Percentiles rank a stretch among this genome's conserved stretches.
phyloP scores from a whole-genome alignment of 495 filamentous ascomycete species.

The Penicillium lividum region DNA sequence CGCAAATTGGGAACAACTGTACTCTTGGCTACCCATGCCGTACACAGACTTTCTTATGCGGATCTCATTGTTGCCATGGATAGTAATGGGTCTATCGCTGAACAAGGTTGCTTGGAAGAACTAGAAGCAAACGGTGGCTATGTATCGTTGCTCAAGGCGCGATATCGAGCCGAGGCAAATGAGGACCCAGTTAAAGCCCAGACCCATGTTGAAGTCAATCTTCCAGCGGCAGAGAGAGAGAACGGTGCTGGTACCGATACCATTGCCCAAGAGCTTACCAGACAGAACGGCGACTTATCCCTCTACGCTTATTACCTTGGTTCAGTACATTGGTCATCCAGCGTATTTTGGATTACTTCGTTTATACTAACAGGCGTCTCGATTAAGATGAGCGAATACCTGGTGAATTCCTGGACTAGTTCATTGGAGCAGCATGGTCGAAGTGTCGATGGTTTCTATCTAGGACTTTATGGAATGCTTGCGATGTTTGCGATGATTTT shows the following conservation, averaged over 20 bases:
- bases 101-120: conserved; percentile 6
- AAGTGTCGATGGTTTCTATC: conserved; percentile 2
- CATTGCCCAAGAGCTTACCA: not conserved
- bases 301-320: conserved; percentile 9
- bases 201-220: not conserved
- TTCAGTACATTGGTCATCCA: conserved; percentile 7
- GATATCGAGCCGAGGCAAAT: not conserved
- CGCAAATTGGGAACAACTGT: conserved; percentile 13
- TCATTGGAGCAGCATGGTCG: not conserved
- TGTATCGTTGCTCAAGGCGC: conserved; percentile 2
- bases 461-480: conserved; percentile 1
- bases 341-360: not conserved
- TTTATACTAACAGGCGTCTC: not conserved
- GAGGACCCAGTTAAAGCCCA: not conserved
- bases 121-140: conserved; percentile 4
- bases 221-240: not conserved
- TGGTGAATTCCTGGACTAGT: conserved; percentile 5
- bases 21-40: conserved; percentile 23
- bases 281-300: conserved; percentile 3
- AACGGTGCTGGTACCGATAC: not conserved
- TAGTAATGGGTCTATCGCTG: not conserved
- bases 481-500: not conserved
- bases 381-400: not conserved
- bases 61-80: conserved; percentile 12
- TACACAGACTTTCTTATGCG: conserved; percentile 8